phyloP scores from a whole-genome alignment of 371 early-diverging fungal genomes.

The Apophysomyces variabilis region DNA sequence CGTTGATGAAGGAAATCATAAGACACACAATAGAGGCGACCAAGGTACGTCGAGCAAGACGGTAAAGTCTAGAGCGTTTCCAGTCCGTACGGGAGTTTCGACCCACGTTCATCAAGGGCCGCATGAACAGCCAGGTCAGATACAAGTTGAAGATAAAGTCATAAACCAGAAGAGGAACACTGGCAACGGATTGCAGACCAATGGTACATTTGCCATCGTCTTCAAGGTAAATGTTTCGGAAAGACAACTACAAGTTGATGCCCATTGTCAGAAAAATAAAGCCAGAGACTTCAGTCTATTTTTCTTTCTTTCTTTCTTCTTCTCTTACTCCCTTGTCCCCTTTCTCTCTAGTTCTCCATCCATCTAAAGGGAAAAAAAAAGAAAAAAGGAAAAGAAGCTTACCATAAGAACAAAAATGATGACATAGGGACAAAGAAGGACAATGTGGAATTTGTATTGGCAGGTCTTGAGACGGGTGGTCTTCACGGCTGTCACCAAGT shows the following conservation, averaged over 20 bases:
- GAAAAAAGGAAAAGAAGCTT: neutral
- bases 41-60: slow-evolving; percentile 53
- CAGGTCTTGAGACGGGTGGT: slow-evolving; percentile 24
- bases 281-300: too few relatives aligned
- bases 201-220: slow-evolving; percentile 52
- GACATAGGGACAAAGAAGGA: slow-evolving; percentile 40
- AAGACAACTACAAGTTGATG: slow-evolving; percentile 34
- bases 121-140: slow-evolving; percentile 55
- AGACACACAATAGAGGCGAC: slow-evolving; percentile 55
- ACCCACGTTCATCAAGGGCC: slow-evolving; percentile 44
- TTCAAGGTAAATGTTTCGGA: slow-evolving; percentile 46
- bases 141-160: slow-evolving; percentile 41
- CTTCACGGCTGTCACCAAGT: slow-evolving; percentile 28
- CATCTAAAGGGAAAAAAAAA: too few relatives aligned
- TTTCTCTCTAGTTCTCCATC: too few relatives aligned
- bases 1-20: slow-evolving; percentile 52
- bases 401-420: slow-evolving; percentile 56
- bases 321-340: too few relatives aligned
- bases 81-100: slow-evolving; percentile 46
- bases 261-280: neutral
- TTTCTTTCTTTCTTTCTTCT: too few relatives aligned
- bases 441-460: slow-evolving; percentile 33
- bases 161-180: slow-evolving; percentile 50
- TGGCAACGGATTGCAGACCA: slow-evolving; percentile 52
- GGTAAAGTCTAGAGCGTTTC: slow-evolving; percentile 47